Conservation (phyloP, 371 early-diverging fungal species). For the Actinomortierella ambigua region DNA sequence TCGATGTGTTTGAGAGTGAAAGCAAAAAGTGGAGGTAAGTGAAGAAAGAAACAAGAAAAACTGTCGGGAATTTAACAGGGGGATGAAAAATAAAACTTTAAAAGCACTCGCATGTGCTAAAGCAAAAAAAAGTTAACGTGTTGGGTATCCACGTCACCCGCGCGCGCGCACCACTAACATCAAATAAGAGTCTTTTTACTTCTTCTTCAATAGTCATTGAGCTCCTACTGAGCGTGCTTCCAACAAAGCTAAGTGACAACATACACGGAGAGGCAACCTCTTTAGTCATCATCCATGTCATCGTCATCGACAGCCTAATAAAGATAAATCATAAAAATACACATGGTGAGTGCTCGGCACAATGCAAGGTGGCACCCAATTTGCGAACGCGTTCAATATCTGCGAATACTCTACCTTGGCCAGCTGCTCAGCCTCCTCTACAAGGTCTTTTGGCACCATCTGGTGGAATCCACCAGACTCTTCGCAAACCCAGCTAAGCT, state of each 20-base stretch:
- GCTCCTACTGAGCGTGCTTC: too few species aligned
- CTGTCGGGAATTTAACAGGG: not conserved
- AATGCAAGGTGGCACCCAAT: not conserved
- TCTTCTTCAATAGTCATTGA: too few species aligned
- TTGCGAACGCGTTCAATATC: not conserved
- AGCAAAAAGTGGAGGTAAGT: not conserved
- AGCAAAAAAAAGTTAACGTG: too few species aligned
- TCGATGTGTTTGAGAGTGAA: not conserved
- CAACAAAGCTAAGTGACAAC: too few species aligned
- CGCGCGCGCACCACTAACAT: too few species aligned
- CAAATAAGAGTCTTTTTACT: too few species aligned
- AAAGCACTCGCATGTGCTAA: too few species aligned
- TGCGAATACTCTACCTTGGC: conserved; percentile 66
- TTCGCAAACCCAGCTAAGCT: conserved; percentile 95
- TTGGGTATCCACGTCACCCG: too few species aligned
- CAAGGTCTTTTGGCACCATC: conserved; percentile 87
- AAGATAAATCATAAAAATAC: conserved; percentile 1
- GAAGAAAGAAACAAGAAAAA: not conserved
- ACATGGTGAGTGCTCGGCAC: not conserved
- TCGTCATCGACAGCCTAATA: conserved; percentile 32
- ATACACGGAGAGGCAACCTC: too few species aligned
- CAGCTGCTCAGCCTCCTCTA: conserved; percentile 83
- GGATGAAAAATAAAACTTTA: not conserved
- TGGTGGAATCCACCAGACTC: conserved; percentile 81
- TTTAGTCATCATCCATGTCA: conserved; percentile 37